Evolutionary conservation across 2,329 filamentous ascomycete species (phyloP), one percentile per base, ranked within the genome.

Genomic region (Fusarium caatingaense): DNA sequence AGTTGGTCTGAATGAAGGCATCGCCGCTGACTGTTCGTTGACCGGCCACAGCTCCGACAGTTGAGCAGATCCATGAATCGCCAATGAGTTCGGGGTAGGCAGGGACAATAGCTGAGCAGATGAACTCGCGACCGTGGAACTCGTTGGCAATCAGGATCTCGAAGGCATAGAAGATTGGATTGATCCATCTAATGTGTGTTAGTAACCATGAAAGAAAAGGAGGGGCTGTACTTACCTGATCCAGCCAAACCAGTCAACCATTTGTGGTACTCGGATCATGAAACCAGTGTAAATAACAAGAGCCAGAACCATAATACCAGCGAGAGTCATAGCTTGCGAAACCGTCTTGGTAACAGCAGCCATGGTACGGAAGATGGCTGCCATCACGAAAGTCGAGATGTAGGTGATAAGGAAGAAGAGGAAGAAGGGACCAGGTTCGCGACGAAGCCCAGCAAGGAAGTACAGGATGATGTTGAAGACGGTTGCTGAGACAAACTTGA

Each of bases 201-300:
- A 64, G 51, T 2, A 21, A 16, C 0, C 1, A 2, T 8, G 23
- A 25, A 2, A 25, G 23, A 25, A 25, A 25, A 25, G 23, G 23
- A 25, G 2, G 2, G 6, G 3, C 10, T 9, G 3, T 1, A 32
- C 51, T 64, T 8, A 64, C 61, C 61, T 65, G 1, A 65, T 65
- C 93, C 93, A 97, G 28, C 89, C 87, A 55, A 94, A 91, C 92
- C 92, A 94, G 28, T 87, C 82, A 50, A 91, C 85, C 91, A 76
- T 76, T 11, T 70, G 46, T 0, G 74, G 74, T 1, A 73, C 74
- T 1, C 73, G 70, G 10, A 76, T 75, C 20, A 72, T 69, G 48
- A 76, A 76, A 4, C 74, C 74, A 3, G 64, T 72, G 25, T 76
- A 76, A 5, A 76, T 71, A 13, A 76, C 74, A 6, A 92, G 83